Percentiles rank a stretch among this genome's conserved stretches.
Conservation (phyloP, 1,139 yeast species). For the Kodamaea fungicola region DNA sequence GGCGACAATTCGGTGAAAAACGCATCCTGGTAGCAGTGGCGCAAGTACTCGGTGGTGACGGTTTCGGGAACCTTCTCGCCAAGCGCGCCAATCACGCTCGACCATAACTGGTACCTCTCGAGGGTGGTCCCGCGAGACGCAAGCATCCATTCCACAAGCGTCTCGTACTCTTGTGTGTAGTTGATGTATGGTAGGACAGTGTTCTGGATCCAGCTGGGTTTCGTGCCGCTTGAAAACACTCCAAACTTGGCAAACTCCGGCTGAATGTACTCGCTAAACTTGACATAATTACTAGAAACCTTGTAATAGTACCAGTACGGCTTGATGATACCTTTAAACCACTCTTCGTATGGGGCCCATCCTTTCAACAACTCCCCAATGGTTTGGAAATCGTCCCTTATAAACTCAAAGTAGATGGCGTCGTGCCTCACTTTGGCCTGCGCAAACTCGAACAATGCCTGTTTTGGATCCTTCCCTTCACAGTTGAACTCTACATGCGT, state of each 20-base stretch:
- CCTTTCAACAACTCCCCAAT: constrained; percentile 15
- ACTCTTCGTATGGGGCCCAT: constrained; percentile 19
- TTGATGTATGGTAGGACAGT: constrained; percentile 31
- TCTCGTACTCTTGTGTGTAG: constrained; percentile 19
- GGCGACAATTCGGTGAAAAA: constrained; percentile 17
- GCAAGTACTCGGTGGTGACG: constrained; percentile 1
- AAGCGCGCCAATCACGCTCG: constrained; percentile 2
- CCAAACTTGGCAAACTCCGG: constrained; percentile 5
- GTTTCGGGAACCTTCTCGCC: not conserved
- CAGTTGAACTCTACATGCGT: constrained; percentile 1
- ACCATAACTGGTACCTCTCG: constrained; percentile 5
- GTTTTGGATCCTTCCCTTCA: constrained; percentile 3
- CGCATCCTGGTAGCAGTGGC: constrained; percentile 6
- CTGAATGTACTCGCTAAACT: constrained; percentile 3
- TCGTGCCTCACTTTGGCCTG: constrained; percentile 22
- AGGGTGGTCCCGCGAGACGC: constrained; percentile 1
- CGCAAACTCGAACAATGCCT: constrained; percentile 18
- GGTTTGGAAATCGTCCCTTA: constrained; percentile 12
- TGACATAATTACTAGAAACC: constrained; percentile 1
- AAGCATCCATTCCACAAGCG: constrained; percentile 28
- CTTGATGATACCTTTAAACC: constrained; percentile 27
- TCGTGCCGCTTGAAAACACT: constrained; percentile 9
- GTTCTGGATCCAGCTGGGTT: constrained; percentile 23
- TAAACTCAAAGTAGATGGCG: constrained; percentile 17
- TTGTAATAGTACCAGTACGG: constrained; percentile 29